These are phyloP conservation scores for Platanus orientalis DNA, from an alignment of 164 flowering plant species.

Conservation along the genomic window DNA sequence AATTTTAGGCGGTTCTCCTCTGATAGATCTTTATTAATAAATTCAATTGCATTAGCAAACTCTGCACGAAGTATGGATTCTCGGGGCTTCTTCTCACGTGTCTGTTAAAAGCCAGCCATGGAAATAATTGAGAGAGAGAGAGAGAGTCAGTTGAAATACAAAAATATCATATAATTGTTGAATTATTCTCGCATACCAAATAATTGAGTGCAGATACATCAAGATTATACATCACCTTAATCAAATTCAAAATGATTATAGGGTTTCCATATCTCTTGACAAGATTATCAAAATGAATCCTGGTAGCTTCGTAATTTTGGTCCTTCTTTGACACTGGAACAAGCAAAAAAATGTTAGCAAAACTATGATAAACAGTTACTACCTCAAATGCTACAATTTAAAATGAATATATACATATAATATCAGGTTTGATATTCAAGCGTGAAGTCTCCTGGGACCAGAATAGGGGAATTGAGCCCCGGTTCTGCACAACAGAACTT, in stretches of 20 bases:
- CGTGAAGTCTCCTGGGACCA: conserved; percentile 99
- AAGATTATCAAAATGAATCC: conserved; percentile 91
- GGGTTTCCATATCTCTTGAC: conserved; percentile 89
- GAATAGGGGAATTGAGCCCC: conserved; percentile 99
- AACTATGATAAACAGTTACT: neutral
- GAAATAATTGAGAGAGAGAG: conserved; percentile 4
- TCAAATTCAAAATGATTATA: conserved; percentile 78
- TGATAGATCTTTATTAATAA: conserved; percentile 57
- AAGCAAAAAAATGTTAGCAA: conserved; percentile 12
- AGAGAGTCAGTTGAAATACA: too few species aligned
- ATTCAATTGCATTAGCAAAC: conserved; percentile 76
- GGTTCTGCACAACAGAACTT: conserved; percentile 84
- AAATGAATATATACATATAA: conserved; percentile 43
- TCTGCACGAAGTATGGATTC: conserved; percentile 90
- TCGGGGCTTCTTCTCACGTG: conserved; percentile 85
- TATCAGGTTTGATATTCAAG: conserved; percentile 80
- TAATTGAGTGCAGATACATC: neutral
- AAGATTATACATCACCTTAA: conserved; percentile 55
- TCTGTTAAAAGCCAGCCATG: conserved; percentile 32
- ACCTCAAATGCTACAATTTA: neutral
- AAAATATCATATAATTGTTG: neutral
- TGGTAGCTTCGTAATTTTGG: conserved; percentile 67
- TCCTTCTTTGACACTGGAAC: conserved; percentile 81
- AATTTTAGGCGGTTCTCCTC: conserved; percentile 69
- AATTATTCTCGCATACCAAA: neutral